Percentiles rank a stretch among this genome's conserved stretches.
phyloP scores from a whole-genome alignment of 2,329 filamentous ascomycete genomes.

The Juglanconis juglandina region DNA sequence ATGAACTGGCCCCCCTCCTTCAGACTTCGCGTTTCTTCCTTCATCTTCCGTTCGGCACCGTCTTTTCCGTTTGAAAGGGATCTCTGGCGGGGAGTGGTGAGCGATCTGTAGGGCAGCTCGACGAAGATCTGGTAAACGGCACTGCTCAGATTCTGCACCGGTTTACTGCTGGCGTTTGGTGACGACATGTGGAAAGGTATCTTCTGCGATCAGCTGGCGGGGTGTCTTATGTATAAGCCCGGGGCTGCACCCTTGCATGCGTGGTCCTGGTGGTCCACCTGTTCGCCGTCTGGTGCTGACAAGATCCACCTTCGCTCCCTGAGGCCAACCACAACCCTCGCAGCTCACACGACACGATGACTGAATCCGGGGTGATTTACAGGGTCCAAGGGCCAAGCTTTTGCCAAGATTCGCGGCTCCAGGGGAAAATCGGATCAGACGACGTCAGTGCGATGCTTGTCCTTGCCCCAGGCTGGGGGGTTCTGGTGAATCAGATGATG shows the following conservation, averaged over 20 bases:
- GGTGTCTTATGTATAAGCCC: background rate
- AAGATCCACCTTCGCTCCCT: background rate
- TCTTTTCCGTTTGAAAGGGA: background rate
- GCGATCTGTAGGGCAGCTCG: slow-evolving; percentile 28
- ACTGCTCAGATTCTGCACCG: slow-evolving; percentile 2
- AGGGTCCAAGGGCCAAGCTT: slow-evolving; percentile 18
- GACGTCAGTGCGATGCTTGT: slow-evolving; percentile 15
- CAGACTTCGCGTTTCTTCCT: slow-evolving; percentile 5
- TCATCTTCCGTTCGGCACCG: background rate
- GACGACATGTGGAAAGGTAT: background rate
- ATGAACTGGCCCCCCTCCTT: slow-evolving; percentile 4
- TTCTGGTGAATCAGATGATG: background rate
- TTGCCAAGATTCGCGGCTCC: slow-evolving; percentile 20
- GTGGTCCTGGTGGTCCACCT: background rate
- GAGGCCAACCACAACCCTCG: background rate
- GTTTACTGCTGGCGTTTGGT: slow-evolving; percentile 10
- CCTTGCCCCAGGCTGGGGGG: slow-evolving; percentile 1
- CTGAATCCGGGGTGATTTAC: background rate
- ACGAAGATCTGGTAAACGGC: slow-evolving; percentile 28
- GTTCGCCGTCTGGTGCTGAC: background rate
- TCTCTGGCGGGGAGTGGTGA: slow-evolving; percentile 26
- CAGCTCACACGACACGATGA: background rate
- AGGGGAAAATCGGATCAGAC: background rate
- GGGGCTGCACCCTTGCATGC: background rate
- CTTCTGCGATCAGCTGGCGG: background rate